Base-by-base conservation (phyloP, 2,329 filamentous ascomycete genomes). In the Alternaria rosae region DNA sequence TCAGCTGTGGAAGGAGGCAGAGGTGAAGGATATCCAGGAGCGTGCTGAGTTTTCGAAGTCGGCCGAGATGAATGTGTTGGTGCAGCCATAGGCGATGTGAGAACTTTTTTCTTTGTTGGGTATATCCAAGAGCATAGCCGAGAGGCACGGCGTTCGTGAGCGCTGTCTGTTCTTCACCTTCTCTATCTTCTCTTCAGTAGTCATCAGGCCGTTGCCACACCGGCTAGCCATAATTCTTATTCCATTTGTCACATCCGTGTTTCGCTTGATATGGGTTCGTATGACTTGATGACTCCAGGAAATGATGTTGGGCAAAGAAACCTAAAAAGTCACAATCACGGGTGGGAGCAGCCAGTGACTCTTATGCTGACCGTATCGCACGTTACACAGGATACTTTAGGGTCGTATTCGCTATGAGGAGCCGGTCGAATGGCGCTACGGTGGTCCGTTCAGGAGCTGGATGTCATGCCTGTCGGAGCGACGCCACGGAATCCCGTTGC, bases 21-120 rank as follows among this genome's bases (percentile, higher is more conserved):
- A 82, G 57, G 73, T 70, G 4, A 71, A 76, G 50, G 80, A 82
- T 55, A 57, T 63, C 15, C 72, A 71, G 23, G 76, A 79, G 59
- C 70, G 79, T 13, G 72, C 70, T 0, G 75, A 71, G 8, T 83
- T 82, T 59, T 50, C 77, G 20, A 70, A 67, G 35, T 53, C 57
- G 9, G 71, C 73, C 21, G 72, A 77, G 47, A 54, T 23, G 32
- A 67, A 70, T 17, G 58, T 60, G 1, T 20, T 66, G n/a, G 23
- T 54, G 10, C 50, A 58, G 43, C 45, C 51, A 11, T 65, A 64
- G 43, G 26, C 23, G 5, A 13, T 35, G 15, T 20, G 21, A 12
- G 12, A 20, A 38, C 17, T 9, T 51, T 51, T 43, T 17, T 44
- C 38, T 54, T 30, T 42, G 41, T 41, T 59, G 28, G 17, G 26